Evolutionary conservation across 176 grass and related monocot species (phyloP).

Genomic region (Tuctoria greenei): DNA sequence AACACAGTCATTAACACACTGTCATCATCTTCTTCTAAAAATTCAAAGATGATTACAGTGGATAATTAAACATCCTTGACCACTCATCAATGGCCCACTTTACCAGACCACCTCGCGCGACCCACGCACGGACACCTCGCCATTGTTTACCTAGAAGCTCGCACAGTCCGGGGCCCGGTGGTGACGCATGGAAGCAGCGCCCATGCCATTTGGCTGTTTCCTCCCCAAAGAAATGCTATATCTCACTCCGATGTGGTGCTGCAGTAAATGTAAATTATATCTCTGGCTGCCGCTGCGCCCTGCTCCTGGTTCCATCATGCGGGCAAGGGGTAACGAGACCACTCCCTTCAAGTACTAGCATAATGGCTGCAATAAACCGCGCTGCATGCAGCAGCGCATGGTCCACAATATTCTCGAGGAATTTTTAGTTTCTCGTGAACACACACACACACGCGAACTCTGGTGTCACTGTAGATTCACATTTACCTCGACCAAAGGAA

Average conservation of each 20-base stretch:
- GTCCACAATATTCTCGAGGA: constrained; percentile 29
- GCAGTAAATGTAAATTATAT: background rate
- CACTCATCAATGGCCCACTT: too few relatives aligned
- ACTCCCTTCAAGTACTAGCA: constrained; percentile 6
- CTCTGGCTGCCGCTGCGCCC: background rate
- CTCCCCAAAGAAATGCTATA: background rate
- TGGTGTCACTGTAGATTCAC: background rate
- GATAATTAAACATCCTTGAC: too few relatives aligned
- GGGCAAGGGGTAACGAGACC: constrained; percentile 6
- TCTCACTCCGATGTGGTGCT: too few relatives aligned
- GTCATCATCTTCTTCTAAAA: background rate
- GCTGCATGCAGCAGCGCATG: constrained; percentile 5
- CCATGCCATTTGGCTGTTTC: constrained; percentile 27
- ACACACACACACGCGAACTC: background rate
- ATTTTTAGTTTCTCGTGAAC: constrained; percentile 39
- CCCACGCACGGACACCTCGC: constrained; percentile 9
- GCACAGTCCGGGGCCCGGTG: constrained; percentile 2
- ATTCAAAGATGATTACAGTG: too few relatives aligned
- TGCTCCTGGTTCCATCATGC: constrained; percentile 16
- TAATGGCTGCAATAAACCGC: constrained; percentile 40
- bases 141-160: constrained; percentile 42
- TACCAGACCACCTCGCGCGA: background rate
- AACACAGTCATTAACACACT: background rate
- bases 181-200: constrained; percentile 23
- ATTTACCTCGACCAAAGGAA: background rate